phyloP scores from a whole-genome alignment of 495 filamentous ascomycete species.

The Podospora fimiseda region DNA sequence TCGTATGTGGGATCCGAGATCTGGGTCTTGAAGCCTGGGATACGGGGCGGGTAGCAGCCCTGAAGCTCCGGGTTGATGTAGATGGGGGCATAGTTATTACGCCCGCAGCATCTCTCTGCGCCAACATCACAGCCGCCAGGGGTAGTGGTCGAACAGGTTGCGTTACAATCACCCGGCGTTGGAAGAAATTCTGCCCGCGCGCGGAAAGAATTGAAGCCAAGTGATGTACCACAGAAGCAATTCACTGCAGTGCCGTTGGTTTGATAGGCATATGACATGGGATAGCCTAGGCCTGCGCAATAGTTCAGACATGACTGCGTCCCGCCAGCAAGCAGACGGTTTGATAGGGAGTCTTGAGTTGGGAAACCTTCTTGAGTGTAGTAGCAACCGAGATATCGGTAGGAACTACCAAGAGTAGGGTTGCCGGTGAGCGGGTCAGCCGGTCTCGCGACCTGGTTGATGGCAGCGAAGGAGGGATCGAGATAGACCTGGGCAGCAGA shows the following conservation, averaged over 20 bases:
- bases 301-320: not conserved
- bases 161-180: not conserved
- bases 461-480: conserved; percentile 18
- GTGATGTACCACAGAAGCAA: not conserved
- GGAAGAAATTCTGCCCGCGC: not conserved
- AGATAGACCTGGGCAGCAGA: conserved; percentile 11
- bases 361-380: not conserved
- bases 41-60: not conserved
- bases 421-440: not conserved
- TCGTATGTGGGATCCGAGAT: not conserved
- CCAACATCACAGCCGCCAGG: not conserved
- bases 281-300: conserved; percentile 1
- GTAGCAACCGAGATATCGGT: not conserved
- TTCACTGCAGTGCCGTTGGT: not conserved
- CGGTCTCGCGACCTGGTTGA: not conserved
- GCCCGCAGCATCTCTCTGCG: not conserved
- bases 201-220: not conserved
- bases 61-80: conserved; percentile 5
- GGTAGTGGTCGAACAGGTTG: not conserved
- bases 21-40: conserved; percentile 2
- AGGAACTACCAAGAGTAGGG: not conserved
- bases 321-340: no score
- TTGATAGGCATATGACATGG: not conserved
- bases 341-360: not conserved
- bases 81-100: not conserved